Conservation (phyloP, 1,139 yeast species). For the Saccharomyces hybrid region DNA sequence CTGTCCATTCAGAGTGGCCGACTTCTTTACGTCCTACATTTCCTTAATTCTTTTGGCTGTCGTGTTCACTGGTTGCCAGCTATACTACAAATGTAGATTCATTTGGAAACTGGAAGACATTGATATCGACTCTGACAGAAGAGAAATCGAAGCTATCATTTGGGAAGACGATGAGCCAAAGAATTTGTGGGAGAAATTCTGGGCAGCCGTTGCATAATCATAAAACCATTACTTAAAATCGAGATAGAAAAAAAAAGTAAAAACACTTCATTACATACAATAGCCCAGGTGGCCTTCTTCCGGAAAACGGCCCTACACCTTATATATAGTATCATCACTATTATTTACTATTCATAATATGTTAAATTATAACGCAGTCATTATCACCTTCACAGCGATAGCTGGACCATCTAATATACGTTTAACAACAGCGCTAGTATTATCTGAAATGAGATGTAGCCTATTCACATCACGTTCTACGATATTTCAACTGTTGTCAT, state of each 20-base stretch:
- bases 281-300: background rate
- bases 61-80: constrained; percentile 46
- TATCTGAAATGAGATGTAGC: too few species aligned
- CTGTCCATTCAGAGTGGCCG: constrained; percentile 41
- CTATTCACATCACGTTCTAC: background rate
- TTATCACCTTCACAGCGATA: background rate
- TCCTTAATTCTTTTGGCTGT: constrained; percentile 47
- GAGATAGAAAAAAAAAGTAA: background rate
- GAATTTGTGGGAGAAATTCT: constrained; percentile 48
- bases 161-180: constrained; percentile 48
- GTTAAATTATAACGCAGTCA: background rate
- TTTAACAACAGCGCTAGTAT: too few species aligned
- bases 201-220: constrained; percentile 35
- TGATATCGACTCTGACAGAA: constrained; percentile 57
- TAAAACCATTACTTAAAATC: background rate
- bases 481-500: background rate
- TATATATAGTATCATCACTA: background rate
- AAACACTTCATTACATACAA: background rate
- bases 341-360: background rate
- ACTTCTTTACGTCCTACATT: constrained; percentile 58
- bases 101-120: constrained; percentile 45
- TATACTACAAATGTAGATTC: constrained; percentile 38
- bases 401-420: too few species aligned
- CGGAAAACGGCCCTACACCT: background rate
- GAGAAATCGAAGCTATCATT: constrained; percentile 49